A percentile compares a stretch with the other conserved stretches of the same genome.
Evolutionary conservation across 208 protist genomes (phyloP).

Genomic region (Porcisia hertigi): DNA sequence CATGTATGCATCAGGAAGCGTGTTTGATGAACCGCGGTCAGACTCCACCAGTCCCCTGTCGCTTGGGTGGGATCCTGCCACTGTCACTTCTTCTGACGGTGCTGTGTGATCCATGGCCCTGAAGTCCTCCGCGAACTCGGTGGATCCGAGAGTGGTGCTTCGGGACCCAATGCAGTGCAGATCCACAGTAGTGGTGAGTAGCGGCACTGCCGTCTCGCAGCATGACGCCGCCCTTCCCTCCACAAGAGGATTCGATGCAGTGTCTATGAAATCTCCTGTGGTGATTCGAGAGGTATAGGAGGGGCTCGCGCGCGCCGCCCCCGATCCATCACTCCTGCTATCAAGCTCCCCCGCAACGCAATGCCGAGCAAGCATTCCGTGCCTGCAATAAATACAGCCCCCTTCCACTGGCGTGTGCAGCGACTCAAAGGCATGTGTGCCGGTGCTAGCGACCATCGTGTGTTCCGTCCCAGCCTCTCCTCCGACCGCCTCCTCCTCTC

Average conservation of each 20-base stretch:
- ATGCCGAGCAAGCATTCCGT: neutral
- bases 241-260: neutral
- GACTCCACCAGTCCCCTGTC: neutral
- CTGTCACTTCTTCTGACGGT: neutral
- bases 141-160: neutral
- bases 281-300: neutral
- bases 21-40: neutral
- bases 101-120: neutral
- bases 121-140: neutral
- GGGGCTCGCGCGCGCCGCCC: neutral
- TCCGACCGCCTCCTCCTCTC: neutral
- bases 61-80: neutral
- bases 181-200: neutral
- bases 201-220: conserved; percentile 3
- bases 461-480: neutral
- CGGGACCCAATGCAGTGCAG: neutral
- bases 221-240: neutral
- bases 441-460: conserved; percentile 6
- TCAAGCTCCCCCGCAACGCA: neutral
- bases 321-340: conserved; percentile 1
- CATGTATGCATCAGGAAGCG: neutral
- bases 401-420: neutral
- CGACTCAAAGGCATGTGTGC: conserved; percentile 1
- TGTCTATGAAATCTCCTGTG: neutral
- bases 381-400: neutral